Evolutionary conservation across 139 green algal species (phyloP).

Genomic region (Chloropicon primus): DNA sequence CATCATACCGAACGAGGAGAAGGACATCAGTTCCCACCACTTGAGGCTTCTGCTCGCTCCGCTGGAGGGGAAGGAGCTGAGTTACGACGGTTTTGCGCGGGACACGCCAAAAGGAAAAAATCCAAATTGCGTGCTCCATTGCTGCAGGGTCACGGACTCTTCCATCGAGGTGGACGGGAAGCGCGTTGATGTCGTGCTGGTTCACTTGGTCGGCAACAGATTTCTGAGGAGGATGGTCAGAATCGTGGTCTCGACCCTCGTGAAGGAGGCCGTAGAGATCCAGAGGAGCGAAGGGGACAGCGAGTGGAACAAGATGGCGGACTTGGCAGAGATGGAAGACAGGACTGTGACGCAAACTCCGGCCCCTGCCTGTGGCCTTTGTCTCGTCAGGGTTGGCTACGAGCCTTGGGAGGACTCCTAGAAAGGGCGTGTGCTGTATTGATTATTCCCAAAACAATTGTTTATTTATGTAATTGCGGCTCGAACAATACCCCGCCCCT

Average conservation of each 20-base stretch:
- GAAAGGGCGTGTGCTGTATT: too few relatives aligned
- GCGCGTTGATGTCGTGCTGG: not conserved
- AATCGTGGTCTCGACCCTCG: not conserved
- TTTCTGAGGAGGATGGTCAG: not conserved
- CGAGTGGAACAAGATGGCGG: not conserved
- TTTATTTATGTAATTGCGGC: too few relatives aligned
- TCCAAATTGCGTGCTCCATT: not conserved
- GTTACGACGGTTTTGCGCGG: not conserved
- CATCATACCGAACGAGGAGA: not conserved
- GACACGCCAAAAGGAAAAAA: not conserved
- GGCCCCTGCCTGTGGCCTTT: not conserved
- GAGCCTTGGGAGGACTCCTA: not conserved
- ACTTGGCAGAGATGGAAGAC: not conserved
- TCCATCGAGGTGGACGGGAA: not conserved
- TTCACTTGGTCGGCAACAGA: not conserved
- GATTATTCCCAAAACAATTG: too few relatives aligned
- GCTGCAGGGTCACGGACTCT: not conserved
- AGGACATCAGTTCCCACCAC: not conserved
- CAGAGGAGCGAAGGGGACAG: not conserved
- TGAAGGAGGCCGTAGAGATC: not conserved
- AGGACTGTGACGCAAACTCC: not conserved
- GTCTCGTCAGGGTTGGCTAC: not conserved
- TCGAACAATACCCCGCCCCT: too few relatives aligned
- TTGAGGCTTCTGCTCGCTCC: not conserved
- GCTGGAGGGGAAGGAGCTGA: not conserved